A percentile compares a stretch with the other conserved stretches of the same genome.
These are phyloP conservation scores for Seiridium cupressi DNA, from an alignment of 2,329 filamentous ascomycete species.

Conservation along the genomic window DNA sequence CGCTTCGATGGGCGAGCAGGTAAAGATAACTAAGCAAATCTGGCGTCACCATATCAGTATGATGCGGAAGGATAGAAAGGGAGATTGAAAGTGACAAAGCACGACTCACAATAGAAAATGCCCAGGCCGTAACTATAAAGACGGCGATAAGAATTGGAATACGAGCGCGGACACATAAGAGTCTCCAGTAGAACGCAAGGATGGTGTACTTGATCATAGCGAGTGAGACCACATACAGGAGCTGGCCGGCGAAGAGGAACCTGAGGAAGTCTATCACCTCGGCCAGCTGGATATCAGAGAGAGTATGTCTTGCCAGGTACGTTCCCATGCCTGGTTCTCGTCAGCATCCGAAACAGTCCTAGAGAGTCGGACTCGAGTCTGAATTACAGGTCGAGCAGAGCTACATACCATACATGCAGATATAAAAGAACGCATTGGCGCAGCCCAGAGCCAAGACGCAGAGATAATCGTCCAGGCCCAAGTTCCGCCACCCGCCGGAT, in stretches of 20 bases:
- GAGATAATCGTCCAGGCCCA: neutral
- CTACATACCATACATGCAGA: neutral
- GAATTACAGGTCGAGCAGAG: too few relatives aligned
- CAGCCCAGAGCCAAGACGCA: neutral
- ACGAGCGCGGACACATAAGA: neutral
- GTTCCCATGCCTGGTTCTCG: neutral
- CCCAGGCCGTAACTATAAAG: neutral
- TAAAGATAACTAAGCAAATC: neutral
- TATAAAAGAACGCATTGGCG: neutral
- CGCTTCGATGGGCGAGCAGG: neutral
- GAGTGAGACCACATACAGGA: neutral
- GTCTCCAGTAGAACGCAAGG: neutral
- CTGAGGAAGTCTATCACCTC: neutral
- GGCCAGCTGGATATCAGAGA: neutral
- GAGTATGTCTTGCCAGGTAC: neutral
- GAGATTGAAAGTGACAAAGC: too few relatives aligned
- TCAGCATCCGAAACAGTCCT: neutral
- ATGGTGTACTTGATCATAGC: slow-evolving; percentile 4
- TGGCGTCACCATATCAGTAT: neutral
- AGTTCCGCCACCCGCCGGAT: neutral
- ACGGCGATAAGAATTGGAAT: neutral
- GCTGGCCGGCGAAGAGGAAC: neutral
- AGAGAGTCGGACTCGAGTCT: neutral
- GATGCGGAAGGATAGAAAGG: neutral
- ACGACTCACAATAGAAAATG: neutral